phyloP scores from a whole-genome alignment of 208 protist species.

The Leishmania guyanensis region DNA sequence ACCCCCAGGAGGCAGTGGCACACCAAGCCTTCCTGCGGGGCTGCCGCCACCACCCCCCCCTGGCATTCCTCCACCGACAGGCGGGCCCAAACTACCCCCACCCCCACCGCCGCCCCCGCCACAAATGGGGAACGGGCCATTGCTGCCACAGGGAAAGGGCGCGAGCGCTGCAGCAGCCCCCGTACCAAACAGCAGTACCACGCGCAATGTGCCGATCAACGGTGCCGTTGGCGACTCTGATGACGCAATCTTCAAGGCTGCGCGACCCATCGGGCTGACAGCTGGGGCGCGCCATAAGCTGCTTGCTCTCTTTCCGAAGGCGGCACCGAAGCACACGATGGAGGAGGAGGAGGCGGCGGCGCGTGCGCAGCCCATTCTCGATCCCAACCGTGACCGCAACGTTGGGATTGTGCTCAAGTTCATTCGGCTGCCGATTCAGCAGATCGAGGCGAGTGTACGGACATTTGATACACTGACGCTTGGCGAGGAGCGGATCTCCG shows the following conservation, averaged over 20 bases:
- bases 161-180: background rate
- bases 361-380: constrained; percentile 37
- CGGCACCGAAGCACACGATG: constrained; percentile 16
- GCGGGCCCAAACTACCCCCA: constrained; percentile 8
- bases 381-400: constrained; percentile 65
- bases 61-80: constrained; percentile 16
- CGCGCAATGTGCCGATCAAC: constrained; percentile 65
- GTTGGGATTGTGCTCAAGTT: constrained; percentile 80
- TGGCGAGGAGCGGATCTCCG: constrained; percentile 62
- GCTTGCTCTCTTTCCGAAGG: constrained; percentile 36
- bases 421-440: constrained; percentile 75
- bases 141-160: constrained; percentile 26
- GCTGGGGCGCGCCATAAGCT: constrained; percentile 13
- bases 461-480: constrained; percentile 80
- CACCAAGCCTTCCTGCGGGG: constrained; percentile 19
- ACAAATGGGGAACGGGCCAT: constrained; percentile 16
- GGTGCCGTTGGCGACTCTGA: constrained; percentile 32
- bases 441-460: constrained; percentile 71
- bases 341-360: constrained; percentile 21
- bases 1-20: constrained; percentile 9
- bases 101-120: constrained; percentile 38
- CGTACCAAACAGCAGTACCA: constrained; percentile 25
- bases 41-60: constrained; percentile 31
- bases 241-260: constrained; percentile 35
- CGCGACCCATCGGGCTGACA: constrained; percentile 6